These are phyloP conservation scores for Didymella keratinophila DNA, from an alignment of 2,329 filamentous ascomycete species.

Conservation along the genomic window DNA sequence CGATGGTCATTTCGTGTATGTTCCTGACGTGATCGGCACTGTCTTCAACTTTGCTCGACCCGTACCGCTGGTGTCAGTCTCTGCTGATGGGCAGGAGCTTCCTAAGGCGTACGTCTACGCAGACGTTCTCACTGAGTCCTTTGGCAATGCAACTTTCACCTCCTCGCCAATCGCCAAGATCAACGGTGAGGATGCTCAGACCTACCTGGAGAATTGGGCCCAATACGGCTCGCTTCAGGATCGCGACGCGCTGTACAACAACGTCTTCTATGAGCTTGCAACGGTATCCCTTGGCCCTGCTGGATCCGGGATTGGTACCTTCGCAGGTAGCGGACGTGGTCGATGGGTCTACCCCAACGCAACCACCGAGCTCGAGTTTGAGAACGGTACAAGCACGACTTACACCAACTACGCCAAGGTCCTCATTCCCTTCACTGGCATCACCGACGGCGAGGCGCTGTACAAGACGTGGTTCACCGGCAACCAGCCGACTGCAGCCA, in stretches of 20 bases:
- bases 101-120: constrained; percentile 65
- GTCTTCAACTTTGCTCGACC: constrained; percentile 61
- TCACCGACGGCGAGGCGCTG: constrained; percentile 54
- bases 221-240: constrained; percentile 62
- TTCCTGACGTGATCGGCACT: constrained; percentile 61
- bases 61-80: constrained; percentile 66
- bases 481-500: constrained; percentile 30
- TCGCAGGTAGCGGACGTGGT: constrained; percentile 55
- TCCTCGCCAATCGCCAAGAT: constrained; percentile 63
- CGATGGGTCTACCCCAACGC: constrained; percentile 53
- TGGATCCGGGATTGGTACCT: constrained; percentile 55
- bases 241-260: constrained; percentile 64
- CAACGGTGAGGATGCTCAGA: constrained; percentile 63
- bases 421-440: constrained; percentile 51
- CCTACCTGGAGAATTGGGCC: constrained; percentile 59
- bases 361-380: constrained; percentile 55
- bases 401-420: constrained; percentile 56
- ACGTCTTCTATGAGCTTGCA: constrained; percentile 57
- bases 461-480: constrained; percentile 50
- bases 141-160: constrained; percentile 52
- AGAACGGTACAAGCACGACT: constrained; percentile 53
- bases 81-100: constrained; percentile 58
- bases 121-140: constrained; percentile 55
- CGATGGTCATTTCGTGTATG: constrained; percentile 70
- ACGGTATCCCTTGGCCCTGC: constrained; percentile 53